A percentile compares a stretch with the other conserved stretches of the same genome.
Conservation (phyloP, 148 eudicot genomes). For the Vaccinium corymbosum region DNA sequence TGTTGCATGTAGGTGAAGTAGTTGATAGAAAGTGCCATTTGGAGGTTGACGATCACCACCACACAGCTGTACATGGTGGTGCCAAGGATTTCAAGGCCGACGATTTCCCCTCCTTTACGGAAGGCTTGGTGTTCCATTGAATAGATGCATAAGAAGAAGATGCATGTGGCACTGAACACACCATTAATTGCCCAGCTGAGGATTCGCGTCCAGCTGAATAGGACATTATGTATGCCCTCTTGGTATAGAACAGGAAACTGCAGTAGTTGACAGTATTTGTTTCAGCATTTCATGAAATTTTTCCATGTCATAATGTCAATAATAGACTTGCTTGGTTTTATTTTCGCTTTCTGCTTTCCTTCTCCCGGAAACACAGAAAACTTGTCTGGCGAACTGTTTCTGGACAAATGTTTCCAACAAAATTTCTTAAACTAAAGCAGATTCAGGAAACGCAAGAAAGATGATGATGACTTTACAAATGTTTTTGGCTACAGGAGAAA, state of each 20-base stretch:
- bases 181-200: constrained; percentile 58
- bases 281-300: not conserved
- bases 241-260: constrained; percentile 65
- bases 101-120: constrained; percentile 49
- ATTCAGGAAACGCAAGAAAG: not conserved
- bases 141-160: constrained; percentile 45
- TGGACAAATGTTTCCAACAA: not conserved
- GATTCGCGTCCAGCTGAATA: constrained; percentile 57
- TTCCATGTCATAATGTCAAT: not conserved
- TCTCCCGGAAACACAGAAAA: not conserved
- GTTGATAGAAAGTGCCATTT: constrained; percentile 57
- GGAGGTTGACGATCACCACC: constrained; percentile 52
- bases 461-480: not conserved
- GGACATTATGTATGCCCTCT: constrained; percentile 48
- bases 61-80: constrained; percentile 51
- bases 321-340: not conserved
- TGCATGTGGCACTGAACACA: constrained; percentile 33
- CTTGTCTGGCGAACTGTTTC: not conserved
- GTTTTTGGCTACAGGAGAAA: not conserved
- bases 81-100: constrained; percentile 47
- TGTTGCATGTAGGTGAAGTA: constrained; percentile 71
- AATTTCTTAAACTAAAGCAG: not conserved
- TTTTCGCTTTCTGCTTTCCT: not conserved
- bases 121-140: constrained; percentile 51
- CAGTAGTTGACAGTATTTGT: not conserved